A percentile compares a stretch with the other conserved stretches of the same genome.
These are phyloP conservation scores for Chaetomium strumarium DNA, from an alignment of 2,329 filamentous ascomycete genomes.

Conservation along the genomic window DNA sequence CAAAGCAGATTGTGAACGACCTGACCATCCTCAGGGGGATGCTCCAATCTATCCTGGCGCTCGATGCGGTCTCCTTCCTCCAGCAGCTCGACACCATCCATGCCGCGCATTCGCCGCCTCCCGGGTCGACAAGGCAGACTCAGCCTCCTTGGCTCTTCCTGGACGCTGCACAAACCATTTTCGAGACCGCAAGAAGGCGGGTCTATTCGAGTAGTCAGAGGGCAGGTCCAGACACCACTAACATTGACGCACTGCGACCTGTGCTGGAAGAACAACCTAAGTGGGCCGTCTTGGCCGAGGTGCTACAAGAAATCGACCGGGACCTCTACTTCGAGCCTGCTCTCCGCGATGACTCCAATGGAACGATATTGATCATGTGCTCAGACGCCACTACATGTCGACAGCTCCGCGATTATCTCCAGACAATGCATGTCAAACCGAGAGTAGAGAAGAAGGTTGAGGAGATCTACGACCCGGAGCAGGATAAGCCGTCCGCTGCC, in stretches of 20 bases:
- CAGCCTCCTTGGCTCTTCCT: constrained; percentile 96
- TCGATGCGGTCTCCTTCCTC: constrained; percentile 86
- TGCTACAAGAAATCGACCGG: constrained; percentile 87
- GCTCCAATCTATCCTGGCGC: constrained; percentile 73
- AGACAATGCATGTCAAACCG: constrained; percentile 76
- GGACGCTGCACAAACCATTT: constrained; percentile 90
- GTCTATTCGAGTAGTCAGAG: constrained; percentile 72
- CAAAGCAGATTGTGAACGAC: constrained; percentile 88
- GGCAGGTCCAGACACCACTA: constrained; percentile 40
- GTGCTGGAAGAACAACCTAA: constrained; percentile 93
- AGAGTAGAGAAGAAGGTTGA: constrained; percentile 41
- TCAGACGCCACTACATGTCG: constrained; percentile 78
- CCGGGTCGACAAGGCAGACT: constrained; percentile 78
- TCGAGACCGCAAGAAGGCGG: constrained; percentile 79
- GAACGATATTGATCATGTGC: constrained; percentile 95
- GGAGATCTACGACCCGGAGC: constrained; percentile 44
- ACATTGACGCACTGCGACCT: constrained; percentile 61
- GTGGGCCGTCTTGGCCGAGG: constrained; percentile 82
- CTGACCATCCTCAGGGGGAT: constrained; percentile 76
- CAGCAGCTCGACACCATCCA: constrained; percentile 92
- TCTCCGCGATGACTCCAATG: constrained; percentile 75
- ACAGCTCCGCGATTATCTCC: constrained; percentile 84
- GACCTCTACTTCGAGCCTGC: constrained; percentile 80
- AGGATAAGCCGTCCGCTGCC: constrained; percentile 63
- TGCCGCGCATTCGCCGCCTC: constrained; percentile 80